Percentiles rank a stretch among this genome's conserved stretches.
Conservation (phyloP, 805 yeast genomes). For the Clavispora fructus region DNA sequence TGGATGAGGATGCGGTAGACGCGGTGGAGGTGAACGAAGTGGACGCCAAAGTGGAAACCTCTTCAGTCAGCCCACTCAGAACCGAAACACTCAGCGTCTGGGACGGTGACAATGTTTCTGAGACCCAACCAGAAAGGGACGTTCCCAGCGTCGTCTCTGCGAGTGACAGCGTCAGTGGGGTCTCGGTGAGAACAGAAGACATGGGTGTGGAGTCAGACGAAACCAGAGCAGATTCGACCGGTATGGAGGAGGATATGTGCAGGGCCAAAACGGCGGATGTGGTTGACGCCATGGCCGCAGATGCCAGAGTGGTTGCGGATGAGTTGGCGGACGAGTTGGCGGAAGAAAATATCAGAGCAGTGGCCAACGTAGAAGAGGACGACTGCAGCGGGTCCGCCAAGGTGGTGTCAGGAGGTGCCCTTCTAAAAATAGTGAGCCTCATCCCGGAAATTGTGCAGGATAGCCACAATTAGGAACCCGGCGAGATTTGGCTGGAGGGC, state of each 20-base stretch:
- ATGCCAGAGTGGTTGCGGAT: background rate
- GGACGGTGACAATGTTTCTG: conserved; percentile 7
- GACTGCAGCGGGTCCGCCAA: background rate
- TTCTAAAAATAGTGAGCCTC: conserved; percentile 2
- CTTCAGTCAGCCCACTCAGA: background rate
- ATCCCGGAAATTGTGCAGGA: background rate
- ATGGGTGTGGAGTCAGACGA: background rate
- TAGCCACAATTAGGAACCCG: too few species aligned
- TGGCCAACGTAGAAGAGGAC: background rate
- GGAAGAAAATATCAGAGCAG: background rate
- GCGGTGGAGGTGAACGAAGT: too few species aligned
- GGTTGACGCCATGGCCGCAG: background rate
- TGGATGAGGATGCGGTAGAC: too few species aligned
- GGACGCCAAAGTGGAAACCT: too few species aligned
- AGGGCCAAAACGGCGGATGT: background rate
- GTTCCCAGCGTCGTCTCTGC: background rate
- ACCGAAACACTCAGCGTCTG: conserved; percentile 17
- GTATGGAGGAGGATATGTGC: background rate
- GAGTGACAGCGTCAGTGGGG: background rate
- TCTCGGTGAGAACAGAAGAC: background rate
- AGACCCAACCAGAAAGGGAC: background rate
- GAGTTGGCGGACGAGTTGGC: background rate
- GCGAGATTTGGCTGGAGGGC: too few species aligned
- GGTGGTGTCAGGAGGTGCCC: background rate
- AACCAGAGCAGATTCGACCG: background rate